Base-by-base conservation (phyloP, 2,329 filamentous ascomycete genomes). In the Aspergillus sclerotialis region DNA sequence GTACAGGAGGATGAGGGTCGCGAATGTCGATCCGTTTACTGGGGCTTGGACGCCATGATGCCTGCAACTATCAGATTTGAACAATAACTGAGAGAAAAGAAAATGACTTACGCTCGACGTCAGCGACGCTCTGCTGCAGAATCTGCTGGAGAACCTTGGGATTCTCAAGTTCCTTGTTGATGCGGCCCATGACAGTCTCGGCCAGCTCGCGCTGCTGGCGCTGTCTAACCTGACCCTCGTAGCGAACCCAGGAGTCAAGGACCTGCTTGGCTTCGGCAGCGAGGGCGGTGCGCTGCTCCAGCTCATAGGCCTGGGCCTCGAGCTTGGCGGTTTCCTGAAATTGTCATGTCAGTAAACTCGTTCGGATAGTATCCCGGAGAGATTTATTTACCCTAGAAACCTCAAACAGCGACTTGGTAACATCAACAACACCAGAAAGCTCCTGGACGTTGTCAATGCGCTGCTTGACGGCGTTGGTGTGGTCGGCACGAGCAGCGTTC, bases 221-320 rank as follows among this genome's bases (percentile, higher is more conserved):
- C 75, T 90, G 84, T 84, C 96, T 98, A 61, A 98, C 89, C 76
- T 96, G 92, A 56, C 84, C 74, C 75, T 98, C 92, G 69, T 98
- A 98, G 64, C 92, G 84, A 48, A 96, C 89, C 93, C 92, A 98
- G 38, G 88, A 95, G 67, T 98, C 92, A 48, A 98, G 81, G 40
- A 96, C 92, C 43, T 76, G 60, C 82, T 95, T 98, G 60, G 90
- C 90, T 77, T 98, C 92, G 46, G 79, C 73, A 39, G 88, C 88
- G 49, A 98, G 75, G 53, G 88, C 84, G 43, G 90, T 95, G 73
- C 82, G 82, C 73, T 98, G 92, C 78, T 96, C 88, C 52, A 96
- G 80, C 78, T 96, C 88, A 70, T 83, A 98, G 48, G 88, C 89
- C 78, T 96, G 70, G 52, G 90, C 82, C 78, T 98, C 92, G 52